phyloP scores from a whole-genome alignment of 768 basidiomycete genomes.

The Astraeus odoratus region DNA sequence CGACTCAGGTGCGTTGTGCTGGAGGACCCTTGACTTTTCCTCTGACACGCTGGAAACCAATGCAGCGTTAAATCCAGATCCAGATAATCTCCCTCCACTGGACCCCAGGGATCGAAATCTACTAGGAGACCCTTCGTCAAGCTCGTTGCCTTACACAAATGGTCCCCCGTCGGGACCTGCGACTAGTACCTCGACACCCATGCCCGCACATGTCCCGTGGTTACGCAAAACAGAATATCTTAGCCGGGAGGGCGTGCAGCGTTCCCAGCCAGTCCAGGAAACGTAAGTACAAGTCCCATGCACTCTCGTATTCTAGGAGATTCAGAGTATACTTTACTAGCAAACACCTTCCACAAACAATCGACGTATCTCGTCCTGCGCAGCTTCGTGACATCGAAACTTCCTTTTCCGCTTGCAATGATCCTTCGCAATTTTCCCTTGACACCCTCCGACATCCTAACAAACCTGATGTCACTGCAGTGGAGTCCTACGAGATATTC shows the following conservation, averaged over 20 bases:
- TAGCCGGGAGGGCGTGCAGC: constrained; percentile 51
- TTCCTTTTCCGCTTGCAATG: constrained; percentile 52
- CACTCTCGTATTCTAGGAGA: not conserved
- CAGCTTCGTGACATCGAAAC: constrained; percentile 76
- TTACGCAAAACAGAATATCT: constrained; percentile 90
- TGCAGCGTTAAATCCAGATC: constrained; percentile 61
- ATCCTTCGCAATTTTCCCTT: constrained; percentile 56
- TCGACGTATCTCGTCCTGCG: constrained; percentile 69
- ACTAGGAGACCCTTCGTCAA: constrained; percentile 56
- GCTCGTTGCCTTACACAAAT: constrained; percentile 36
- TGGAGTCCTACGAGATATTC: constrained; percentile 76
- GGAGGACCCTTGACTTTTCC: not conserved
- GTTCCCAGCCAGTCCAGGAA: constrained; percentile 39
- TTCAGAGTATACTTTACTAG: constrained; percentile 21
- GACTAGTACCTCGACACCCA: constrained; percentile 38
- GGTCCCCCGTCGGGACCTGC: constrained; percentile 28
- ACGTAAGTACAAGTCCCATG: constrained; percentile 36
- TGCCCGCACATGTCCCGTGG: constrained; percentile 73
- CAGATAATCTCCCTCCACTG: constrained; percentile 46
- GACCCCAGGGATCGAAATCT: constrained; percentile 76
- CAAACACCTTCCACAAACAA: constrained; percentile 42
- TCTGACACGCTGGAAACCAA: not conserved
- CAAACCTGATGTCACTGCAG: constrained; percentile 65
- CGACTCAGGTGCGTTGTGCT: constrained; percentile 47
- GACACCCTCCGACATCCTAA: constrained; percentile 64